Percentiles rank a stretch among this genome's conserved stretches.
Conservation (phyloP, 164 flowering plant genomes). For the Berberis thunbergii region DNA sequence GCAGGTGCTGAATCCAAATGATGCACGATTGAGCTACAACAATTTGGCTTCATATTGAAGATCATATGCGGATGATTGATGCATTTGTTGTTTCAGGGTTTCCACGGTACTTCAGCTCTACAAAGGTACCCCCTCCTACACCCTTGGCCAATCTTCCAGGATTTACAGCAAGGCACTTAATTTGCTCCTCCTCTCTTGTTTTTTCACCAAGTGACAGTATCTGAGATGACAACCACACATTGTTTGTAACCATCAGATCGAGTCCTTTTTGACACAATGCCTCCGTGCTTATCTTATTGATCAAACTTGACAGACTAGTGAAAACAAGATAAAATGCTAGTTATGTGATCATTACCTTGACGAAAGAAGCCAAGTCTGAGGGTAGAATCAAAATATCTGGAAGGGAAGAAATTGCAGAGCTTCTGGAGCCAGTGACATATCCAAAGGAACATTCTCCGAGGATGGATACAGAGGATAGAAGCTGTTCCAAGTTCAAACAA, state of each 20-base stretch:
- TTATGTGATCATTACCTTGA: slow-evolving; percentile 45
- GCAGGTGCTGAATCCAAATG: not conserved
- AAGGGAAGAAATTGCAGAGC: slow-evolving; percentile 53
- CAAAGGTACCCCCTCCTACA: slow-evolving; percentile 86
- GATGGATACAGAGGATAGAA: slow-evolving; percentile 96
- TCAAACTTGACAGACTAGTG: not conserved
- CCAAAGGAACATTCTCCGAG: slow-evolving; percentile 70
- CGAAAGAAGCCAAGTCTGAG: slow-evolving; percentile 80
- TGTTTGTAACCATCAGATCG: not conserved
- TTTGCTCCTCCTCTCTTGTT: slow-evolving; percentile 33
- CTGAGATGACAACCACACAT: slow-evolving; percentile 22
- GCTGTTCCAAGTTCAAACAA: slow-evolving; percentile 35
- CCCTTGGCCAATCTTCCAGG: slow-evolving; percentile 96
- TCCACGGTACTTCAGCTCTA: slow-evolving; percentile 52
- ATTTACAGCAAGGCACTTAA: slow-evolving; percentile 68
- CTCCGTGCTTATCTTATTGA: too few species aligned
- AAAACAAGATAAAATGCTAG: too few species aligned
- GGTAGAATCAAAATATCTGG: slow-evolving; percentile 83
- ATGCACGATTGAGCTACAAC: not conserved
- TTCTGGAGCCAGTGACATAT: slow-evolving; percentile 76
- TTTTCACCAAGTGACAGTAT: slow-evolving; percentile 42
- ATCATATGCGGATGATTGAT: slow-evolving; percentile 59
- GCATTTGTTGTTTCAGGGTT: slow-evolving; percentile 48
- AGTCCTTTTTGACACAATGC: too few species aligned
- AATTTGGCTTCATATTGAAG: not conserved